Evolutionary conservation across 2,329 filamentous ascomycete species (phyloP), one percentile per base, ranked within the genome.

Genomic region (Chaetomium olivaceum): DNA sequence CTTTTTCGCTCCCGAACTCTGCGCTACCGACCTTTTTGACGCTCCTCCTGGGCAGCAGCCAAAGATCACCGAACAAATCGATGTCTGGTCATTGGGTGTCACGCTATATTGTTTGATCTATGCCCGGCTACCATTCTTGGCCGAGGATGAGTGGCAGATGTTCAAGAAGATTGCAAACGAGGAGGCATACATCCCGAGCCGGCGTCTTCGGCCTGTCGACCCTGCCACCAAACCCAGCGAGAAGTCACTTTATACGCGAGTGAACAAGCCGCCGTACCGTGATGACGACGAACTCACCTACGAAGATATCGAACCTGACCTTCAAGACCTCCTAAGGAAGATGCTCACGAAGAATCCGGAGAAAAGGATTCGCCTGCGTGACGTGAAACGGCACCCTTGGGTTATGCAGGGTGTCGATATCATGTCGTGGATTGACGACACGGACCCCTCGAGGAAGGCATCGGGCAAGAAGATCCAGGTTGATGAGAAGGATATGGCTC

Each of bases 1-100:
- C 1, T 99, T 99, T 79, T 99, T 97, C 75, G 95, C 95, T 1
- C 95, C 95, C 4, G 95, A 99, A 77, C 84, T 99, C 46, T 99
- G 95, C 79, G 95, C 93, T 76, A 96, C 92, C 1, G 93, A 95
- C 68, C 78, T 88, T 27, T 89, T 87, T 68, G 83, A 78, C 72
- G 87, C 84, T 25, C 64, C 65, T 31, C 62, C 60, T 5, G 64
- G 64, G 57, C 56, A 62, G 74, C 90, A 85, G 73, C 92, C 85
- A 70, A 94, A 84, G 79, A 89, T 99, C 50, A 97, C 93, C 4
- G 92, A 92, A 72, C 92, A 96, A 72, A 97, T 99, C 71, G 95
- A 99, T 74, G 89, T 99, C 19, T 99, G 95, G 95, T 97, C 95
- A 12, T 83, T 99, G 25, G 95, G 95, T 25, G 92, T 99, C 23